Percentiles rank a stretch among this genome's conserved stretches.
phyloP scores from a whole-genome alignment of 2,329 filamentous ascomycete genomes.

The Pseudogymnoascus sp. region DNA sequence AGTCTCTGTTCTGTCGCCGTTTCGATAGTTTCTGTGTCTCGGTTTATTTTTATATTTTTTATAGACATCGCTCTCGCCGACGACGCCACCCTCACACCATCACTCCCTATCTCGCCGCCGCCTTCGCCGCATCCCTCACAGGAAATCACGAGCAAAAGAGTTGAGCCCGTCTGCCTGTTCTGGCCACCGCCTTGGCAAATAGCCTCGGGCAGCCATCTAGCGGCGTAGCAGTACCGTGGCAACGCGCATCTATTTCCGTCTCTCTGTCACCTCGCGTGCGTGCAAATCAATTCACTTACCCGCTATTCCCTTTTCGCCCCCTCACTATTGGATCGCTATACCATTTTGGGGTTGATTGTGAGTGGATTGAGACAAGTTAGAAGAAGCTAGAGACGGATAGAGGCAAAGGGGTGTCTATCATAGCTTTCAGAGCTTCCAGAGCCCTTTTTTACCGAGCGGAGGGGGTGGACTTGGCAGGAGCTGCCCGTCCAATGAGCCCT shows the following conservation, averaged over 20 bases:
- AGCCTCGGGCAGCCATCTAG: neutral
- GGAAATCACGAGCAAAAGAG: neutral
- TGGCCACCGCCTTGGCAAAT: neutral
- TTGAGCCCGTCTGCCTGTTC: neutral
- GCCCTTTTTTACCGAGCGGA: neutral
- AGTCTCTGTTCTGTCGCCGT: neutral
- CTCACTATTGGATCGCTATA: neutral
- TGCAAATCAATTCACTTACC: too few relatives aligned
- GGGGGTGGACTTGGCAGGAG: neutral
- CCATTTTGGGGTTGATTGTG: neutral
- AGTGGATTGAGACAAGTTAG: neutral
- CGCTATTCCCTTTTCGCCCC: neutral
- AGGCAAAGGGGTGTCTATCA: neutral
- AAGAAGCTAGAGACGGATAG: neutral
- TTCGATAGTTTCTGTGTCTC: too few relatives aligned
- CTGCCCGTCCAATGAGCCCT: neutral
- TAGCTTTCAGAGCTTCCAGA: neutral
- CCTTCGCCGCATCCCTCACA: neutral
- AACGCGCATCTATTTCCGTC: neutral
- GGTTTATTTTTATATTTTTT: too few relatives aligned
- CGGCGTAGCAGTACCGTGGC: neutral
- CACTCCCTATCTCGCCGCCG: neutral
- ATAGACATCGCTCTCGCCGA: neutral
- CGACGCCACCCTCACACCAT: neutral
- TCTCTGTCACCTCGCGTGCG: too few relatives aligned